phyloP scores from a whole-genome alignment of 306 rosid genomes.

The Hylodesmum podocarpum region DNA sequence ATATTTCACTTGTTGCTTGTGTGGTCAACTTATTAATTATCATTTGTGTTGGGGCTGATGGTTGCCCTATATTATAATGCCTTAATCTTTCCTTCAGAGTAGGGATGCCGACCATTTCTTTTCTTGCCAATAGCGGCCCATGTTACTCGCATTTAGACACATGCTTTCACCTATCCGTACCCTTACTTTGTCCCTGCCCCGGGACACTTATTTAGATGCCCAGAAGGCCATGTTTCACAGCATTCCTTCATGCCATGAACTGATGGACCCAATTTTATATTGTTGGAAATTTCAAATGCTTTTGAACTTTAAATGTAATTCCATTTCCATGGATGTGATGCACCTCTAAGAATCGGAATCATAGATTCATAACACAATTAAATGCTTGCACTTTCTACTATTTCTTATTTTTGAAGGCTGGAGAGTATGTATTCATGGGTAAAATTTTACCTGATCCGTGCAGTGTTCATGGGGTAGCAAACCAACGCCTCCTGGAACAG shows the following conservation, averaged over 20 bases:
- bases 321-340: conserved; percentile 12
- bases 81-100: not conserved
- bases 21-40: conserved; percentile 4
- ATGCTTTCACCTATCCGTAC: not conserved
- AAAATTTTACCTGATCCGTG: conserved; percentile 15
- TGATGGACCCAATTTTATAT: conserved; percentile 4
- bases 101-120: not conserved
- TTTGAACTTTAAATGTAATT: not conserved
- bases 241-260: not conserved
- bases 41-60: conserved; percentile 17
- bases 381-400: not conserved
- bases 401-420: not conserved
- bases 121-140: not conserved
- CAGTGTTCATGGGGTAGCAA: conserved; percentile 72
- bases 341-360: not conserved
- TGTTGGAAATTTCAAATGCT: conserved; percentile 1
- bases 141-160: not conserved
- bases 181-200: not conserved
- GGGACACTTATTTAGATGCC: not conserved
- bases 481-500: conserved; percentile 66
- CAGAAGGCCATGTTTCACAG: not conserved
- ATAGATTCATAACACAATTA: not conserved
- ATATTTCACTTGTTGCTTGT: conserved; percentile 24
- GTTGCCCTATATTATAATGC: not conserved
- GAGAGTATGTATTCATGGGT: not conserved